These are phyloP conservation scores for Neurospora crassa DNA, from an alignment of 2,329 filamentous ascomycete species.

Conservation along the genomic window DNA sequence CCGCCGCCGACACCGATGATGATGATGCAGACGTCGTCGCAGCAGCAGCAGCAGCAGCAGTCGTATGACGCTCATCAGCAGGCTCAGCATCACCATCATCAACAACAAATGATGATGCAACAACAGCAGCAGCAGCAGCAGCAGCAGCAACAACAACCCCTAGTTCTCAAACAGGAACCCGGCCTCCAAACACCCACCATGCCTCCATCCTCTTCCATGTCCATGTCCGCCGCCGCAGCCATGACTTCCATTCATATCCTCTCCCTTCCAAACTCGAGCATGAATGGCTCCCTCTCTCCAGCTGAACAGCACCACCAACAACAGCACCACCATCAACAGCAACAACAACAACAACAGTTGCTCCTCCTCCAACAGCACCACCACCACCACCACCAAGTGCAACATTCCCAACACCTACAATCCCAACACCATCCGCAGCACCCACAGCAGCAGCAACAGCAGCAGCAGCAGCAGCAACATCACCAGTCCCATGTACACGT, in stretches of 20 bases:
- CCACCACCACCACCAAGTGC: not conserved
- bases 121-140: not conserved
- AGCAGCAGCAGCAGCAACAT: not conserved
- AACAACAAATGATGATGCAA: slow-evolving; percentile 4
- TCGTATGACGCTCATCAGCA: not conserved
- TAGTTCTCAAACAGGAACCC: not conserved
- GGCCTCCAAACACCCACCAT: slow-evolving; percentile 2
- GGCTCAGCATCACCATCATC: not conserved
- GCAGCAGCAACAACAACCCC: not conserved
- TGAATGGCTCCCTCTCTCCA: not conserved
- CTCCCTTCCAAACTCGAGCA: not conserved
- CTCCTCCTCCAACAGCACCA: not conserved
- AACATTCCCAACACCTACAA: not conserved
- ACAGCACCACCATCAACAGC: slow-evolving; percentile 9
- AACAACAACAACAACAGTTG: slow-evolving; percentile 6
- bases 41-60: not conserved
- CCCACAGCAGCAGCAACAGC: not conserved
- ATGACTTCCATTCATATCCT: not conserved
- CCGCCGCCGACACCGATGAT: slow-evolving; percentile 11
- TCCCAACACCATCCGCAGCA: not conserved
- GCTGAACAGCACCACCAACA: slow-evolving; percentile 11
- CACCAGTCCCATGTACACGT: not conserved
- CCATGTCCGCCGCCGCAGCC: not conserved
- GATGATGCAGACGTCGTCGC: slow-evolving; percentile 3
- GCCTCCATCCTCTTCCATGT: not conserved